These are phyloP conservation scores for Ambrosia trifida DNA, from an alignment of 129 eudicot species.

Conservation along the genomic window DNA sequence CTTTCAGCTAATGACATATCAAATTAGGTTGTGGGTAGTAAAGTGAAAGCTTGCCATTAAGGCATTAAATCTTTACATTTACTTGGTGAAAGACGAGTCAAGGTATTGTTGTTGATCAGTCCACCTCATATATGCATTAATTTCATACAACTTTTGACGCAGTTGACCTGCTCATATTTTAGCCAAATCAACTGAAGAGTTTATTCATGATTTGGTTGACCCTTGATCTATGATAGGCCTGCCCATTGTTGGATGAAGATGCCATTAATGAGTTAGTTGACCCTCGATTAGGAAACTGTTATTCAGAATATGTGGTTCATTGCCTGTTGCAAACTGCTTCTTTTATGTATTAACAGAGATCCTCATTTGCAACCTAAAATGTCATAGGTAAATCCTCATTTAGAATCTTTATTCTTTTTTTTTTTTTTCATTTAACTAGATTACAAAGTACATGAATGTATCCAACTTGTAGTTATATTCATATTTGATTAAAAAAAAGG, in stretches of 20 bases:
- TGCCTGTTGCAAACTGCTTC: conserved; percentile 92
- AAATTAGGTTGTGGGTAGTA: no score
- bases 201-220: not conserved
- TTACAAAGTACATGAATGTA: not conserved
- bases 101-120: no score
- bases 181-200: not conserved
- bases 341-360: conserved; percentile 79
- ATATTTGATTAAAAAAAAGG: not conserved
- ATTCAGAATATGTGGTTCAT: conserved; percentile 65
- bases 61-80: no score
- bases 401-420: not conserved
- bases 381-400: conserved; percentile 69
- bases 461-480: not conserved
- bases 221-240: conserved; percentile 50
- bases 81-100: no score
- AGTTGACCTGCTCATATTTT: no score
- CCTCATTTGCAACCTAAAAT: conserved; percentile 87
- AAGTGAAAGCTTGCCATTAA: no score
- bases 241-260: conserved; percentile 76
- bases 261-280: conserved; percentile 70
- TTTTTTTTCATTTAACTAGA: not conserved
- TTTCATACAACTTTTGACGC: not conserved
- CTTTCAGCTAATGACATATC: no score
- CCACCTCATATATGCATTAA: not conserved
- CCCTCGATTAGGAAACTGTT: conserved; percentile 59